Base-by-base conservation (phyloP, 1,139 yeast genomes). In the Arxiozyma slooffiae region DNA sequence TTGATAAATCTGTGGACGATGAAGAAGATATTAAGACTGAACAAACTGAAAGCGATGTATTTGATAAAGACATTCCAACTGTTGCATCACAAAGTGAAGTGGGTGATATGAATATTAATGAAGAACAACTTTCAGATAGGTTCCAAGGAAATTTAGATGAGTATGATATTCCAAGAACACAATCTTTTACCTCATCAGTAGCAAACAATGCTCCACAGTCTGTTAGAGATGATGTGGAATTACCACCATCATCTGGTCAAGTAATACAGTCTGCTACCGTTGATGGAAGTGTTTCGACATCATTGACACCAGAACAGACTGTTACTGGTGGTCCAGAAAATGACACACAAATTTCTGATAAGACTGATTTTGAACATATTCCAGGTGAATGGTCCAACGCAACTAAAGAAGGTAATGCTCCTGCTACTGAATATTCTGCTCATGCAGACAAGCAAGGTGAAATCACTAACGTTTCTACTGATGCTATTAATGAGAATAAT, bases 151-250 rank as follows among this genome's bases (percentile, higher is more conserved):
- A 60, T 48, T 48, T 64, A 53, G 64, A 71, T 45, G 71, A 64
- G 48, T 64, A 64, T 52, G 62, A 64, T 42, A 62, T 56, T 40
- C 70, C 64, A 69, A 79, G 81, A 64, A 85, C 95, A 1, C 89
- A 83, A 55, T 86, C 96, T 0, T 79, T 85, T 48, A 85, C 96
- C 0, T 88, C 96, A 0, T 86, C 96, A 50, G 95, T 89, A 20
- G 94, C 86, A 60, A 89, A 89, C 68, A 89, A 90, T 64, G 89
- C 97, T 2, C 90, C 97, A 0, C 78, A 82, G 67, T 86, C 96
- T 23, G 95, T 69, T 1, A 65, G 68, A 52, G 73, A 68, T 51
- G 63, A 69, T 36, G 64, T 64, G 22, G 71, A 63, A 42, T 37
- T 56, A 21, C 59, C 60, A 20, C 57, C 56, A 46, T 50, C 52